These are phyloP conservation scores for Phellopilus nigrolimitatus DNA, from an alignment of 1,284 basidiomycete genomes.

Conservation along the genomic window DNA sequence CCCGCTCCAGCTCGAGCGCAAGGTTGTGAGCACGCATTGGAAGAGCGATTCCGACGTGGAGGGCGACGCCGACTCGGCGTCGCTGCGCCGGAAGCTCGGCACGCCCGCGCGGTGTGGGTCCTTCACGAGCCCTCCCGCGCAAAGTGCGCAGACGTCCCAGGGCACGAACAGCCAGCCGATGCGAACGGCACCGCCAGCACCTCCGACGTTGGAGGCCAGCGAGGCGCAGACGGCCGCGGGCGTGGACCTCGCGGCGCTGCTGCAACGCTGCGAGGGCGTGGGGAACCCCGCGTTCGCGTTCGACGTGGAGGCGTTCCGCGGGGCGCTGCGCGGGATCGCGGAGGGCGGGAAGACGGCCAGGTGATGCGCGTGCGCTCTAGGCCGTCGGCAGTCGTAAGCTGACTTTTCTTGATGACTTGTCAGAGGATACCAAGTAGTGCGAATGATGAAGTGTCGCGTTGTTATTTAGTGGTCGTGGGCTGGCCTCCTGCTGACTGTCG, in stretches of 20 bases:
- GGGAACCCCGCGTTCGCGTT: constrained; percentile 16
- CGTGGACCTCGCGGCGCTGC: constrained; percentile 5
- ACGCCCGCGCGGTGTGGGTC: constrained; percentile 18
- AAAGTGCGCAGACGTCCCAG: too few species aligned
- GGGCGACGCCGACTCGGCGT: constrained; percentile 5
- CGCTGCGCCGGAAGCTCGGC: constrained; percentile 12
- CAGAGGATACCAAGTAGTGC: too few species aligned
- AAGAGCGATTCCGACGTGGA: constrained; percentile 7
- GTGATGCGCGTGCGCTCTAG: too few species aligned
- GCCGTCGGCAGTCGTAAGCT: too few species aligned
- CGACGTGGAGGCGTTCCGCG: constrained; percentile 20
- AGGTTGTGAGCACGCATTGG: not conserved
- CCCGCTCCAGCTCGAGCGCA: not conserved
- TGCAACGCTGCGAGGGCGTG: constrained; percentile 14
- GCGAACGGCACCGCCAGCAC: not conserved
- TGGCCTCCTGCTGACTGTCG: too few species aligned
- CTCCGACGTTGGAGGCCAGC: not conserved
- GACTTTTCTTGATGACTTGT: too few species aligned
- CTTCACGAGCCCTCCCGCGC: constrained; percentile 6
- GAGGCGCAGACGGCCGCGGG: not conserved
- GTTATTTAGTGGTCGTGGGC: too few species aligned
- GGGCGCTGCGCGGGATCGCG: constrained; percentile 16
- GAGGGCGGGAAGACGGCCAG: too few species aligned
- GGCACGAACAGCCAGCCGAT: not conserved
- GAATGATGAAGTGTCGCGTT: too few species aligned